phyloP scores from a whole-genome alignment of 2,329 filamentous ascomycete genomes.

The Ilyonectria robusta region DNA sequence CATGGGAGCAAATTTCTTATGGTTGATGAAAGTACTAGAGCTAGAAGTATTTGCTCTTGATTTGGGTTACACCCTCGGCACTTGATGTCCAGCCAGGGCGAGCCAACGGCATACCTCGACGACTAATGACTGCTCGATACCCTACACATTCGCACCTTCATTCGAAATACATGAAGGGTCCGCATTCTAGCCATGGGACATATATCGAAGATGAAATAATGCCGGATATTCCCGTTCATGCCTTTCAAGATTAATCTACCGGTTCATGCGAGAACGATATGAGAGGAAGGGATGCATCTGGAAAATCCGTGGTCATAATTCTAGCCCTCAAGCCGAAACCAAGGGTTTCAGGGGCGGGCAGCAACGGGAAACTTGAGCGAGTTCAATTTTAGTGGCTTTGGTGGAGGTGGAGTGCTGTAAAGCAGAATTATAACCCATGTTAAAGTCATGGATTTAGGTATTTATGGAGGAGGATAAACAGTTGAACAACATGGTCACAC shows the following conservation, averaged over 20 bases:
- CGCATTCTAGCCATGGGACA: background rate
- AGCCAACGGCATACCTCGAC: slow-evolving; percentile 5
- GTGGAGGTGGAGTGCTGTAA: background rate
- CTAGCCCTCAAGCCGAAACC: background rate
- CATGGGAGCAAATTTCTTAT: background rate
- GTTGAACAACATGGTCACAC: background rate
- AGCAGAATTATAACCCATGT: too few species aligned
- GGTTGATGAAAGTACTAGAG: background rate
- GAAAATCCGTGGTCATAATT: background rate
- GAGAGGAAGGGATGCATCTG: background rate
- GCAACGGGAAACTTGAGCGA: background rate
- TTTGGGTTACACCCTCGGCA: slow-evolving; percentile 6
- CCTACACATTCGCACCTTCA: slow-evolving; percentile 24
- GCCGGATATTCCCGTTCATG: background rate
- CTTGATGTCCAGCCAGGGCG: slow-evolving; percentile 26
- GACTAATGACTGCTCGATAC: slow-evolving; percentile 26
- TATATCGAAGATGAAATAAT: too few species aligned
- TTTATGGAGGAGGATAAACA: background rate
- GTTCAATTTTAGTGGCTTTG: background rate
- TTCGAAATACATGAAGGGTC: background rate
- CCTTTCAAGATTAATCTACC: background rate
- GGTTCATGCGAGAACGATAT: too few species aligned
- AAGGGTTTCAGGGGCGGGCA: too few species aligned
- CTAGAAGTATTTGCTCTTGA: background rate
- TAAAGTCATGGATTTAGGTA: background rate